A percentile compares a stretch with the other conserved stretches of the same genome.
Evolutionary conservation across 2,329 filamentous ascomycete species (phyloP).

Genomic region (Penicillium verrucosum): DNA sequence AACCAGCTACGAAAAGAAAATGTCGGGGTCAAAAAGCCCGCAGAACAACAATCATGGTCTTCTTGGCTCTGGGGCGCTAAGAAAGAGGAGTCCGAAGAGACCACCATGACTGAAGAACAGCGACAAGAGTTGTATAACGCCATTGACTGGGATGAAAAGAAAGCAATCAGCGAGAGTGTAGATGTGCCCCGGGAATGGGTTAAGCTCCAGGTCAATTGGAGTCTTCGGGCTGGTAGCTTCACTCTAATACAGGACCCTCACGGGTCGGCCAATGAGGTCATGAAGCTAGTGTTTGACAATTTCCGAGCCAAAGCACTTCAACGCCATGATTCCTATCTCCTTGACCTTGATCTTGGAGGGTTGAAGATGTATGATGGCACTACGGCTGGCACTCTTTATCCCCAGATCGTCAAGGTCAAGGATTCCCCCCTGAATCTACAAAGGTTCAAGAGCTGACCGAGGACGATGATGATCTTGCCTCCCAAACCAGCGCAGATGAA

Average conservation of each 20-base stretch:
- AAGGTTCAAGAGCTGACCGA: constrained; percentile 31
- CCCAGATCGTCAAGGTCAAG: constrained; percentile 94
- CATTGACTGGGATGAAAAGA: constrained; percentile 98
- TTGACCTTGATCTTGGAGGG: constrained; percentile 85
- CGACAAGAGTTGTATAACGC: constrained; percentile 94
- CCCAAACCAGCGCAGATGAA: constrained; percentile 41
- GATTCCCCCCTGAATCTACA: constrained; percentile 62
- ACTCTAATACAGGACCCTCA: constrained; percentile 84
- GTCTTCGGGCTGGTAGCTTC: constrained; percentile 93
- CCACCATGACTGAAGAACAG: constrained; percentile 90
- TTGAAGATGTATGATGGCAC: constrained; percentile 95
- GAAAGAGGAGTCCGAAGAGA: constrained; percentile 69
- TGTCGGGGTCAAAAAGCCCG: constrained; percentile 72
- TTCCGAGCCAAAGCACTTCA: constrained; percentile 89
- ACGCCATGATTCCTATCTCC: constrained; percentile 83
- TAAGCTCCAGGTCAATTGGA: constrained; percentile 88
- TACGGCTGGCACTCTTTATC: constrained; percentile 83
- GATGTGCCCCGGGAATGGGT: constrained; percentile 87
- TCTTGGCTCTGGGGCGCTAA: constrained; percentile 89
- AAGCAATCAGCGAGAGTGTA: constrained; percentile 79
- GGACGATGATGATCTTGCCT: constrained; percentile 39
- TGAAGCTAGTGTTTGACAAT: constrained; percentile 89
- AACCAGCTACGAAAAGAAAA: constrained; percentile 96
- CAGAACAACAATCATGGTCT: constrained; percentile 78
- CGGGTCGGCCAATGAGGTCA: constrained; percentile 71